A percentile compares a stretch with the other conserved stretches of the same genome.
Evolutionary conservation across 148 eudicot genomes (phyloP).

Genomic region (Rhododendron kiyosumense): DNA sequence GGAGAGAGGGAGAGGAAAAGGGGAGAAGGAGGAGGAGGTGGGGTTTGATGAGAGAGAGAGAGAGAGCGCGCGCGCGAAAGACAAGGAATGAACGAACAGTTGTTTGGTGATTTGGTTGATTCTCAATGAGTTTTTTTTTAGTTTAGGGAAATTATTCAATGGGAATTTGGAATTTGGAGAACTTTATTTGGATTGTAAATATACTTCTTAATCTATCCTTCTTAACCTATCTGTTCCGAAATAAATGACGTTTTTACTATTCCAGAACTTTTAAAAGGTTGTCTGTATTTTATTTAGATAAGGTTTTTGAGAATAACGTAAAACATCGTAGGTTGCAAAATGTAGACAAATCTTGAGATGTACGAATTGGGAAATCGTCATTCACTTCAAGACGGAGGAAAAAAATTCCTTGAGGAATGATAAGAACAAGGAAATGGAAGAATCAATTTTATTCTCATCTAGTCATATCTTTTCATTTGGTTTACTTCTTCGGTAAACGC

Average conservation of each 20-base stretch:
- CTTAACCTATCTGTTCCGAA: too few species aligned
- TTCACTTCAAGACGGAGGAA: too few species aligned
- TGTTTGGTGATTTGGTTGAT: constrained; percentile 16
- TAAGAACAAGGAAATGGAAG: neutral
- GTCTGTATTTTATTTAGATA: too few species aligned
- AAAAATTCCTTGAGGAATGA: too few species aligned
- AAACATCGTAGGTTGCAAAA: too few species aligned
- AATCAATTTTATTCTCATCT: neutral
- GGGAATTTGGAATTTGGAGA: neutral
- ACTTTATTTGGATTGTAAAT: neutral
- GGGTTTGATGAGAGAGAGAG: neutral
- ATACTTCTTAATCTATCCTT: too few species aligned
- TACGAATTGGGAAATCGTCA: neutral
- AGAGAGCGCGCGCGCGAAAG: constrained; percentile 4
- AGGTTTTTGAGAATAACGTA: too few species aligned
- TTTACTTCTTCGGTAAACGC: neutral
- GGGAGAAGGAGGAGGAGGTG: neutral
- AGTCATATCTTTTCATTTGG: neutral
- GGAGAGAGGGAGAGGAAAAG: neutral
- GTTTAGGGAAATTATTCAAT: neutral
- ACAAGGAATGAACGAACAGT: constrained; percentile 30
- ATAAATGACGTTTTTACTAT: too few species aligned
- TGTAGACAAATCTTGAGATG: neutral
- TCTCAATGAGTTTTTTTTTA: neutral
- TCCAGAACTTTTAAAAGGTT: too few species aligned